phyloP scores from a whole-genome alignment of 1,139 yeast species.

The Kurtzmaniella quercitrusa region DNA sequence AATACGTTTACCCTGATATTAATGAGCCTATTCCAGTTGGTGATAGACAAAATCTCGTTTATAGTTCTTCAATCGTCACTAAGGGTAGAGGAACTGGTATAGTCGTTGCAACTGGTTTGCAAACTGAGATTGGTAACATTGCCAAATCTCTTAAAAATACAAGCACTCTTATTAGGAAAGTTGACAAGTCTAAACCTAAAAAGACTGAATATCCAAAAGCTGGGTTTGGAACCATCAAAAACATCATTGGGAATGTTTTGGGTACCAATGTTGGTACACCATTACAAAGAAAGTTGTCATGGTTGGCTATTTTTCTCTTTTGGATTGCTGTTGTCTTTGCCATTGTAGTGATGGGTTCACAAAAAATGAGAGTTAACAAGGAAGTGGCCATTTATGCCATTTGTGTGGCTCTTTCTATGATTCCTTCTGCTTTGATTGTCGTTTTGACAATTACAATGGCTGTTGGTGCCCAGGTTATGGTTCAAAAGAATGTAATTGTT shows the following conservation, averaged over 20 bases:
- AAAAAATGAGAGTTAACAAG: slow-evolving; percentile 32
- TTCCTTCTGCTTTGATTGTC: slow-evolving; percentile 54
- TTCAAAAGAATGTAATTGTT: slow-evolving; percentile 39
- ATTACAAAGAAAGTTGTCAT: slow-evolving; percentile 41
- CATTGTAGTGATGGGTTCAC: slow-evolving; percentile 36
- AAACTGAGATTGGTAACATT: slow-evolving; percentile 48
- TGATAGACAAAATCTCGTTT: slow-evolving; percentile 41
- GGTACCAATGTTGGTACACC: slow-evolving; percentile 40
- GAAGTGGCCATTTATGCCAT: slow-evolving; percentile 39
- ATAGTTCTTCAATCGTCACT: slow-evolving; percentile 41
- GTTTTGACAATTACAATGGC: slow-evolving; percentile 50
- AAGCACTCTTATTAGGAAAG: slow-evolving; percentile 9
- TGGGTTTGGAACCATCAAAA: slow-evolving; percentile 40
- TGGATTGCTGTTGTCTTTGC: slow-evolving; percentile 37
- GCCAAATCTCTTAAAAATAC: slow-evolving; percentile 26
- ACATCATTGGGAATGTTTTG: slow-evolving; percentile 32
- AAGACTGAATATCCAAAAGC: slow-evolving; percentile 49
- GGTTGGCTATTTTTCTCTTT: slow-evolving; percentile 39
- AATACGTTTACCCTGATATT: slow-evolving; percentile 18
- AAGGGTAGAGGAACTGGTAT: slow-evolving; percentile 47
- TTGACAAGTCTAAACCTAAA: slow-evolving; percentile 15
- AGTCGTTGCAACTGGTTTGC: slow-evolving; percentile 42
- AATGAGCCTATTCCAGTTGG: slow-evolving; percentile 34
- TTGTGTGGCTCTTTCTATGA: slow-evolving; percentile 49
- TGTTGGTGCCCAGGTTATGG: slow-evolving; percentile 48